A percentile compares a stretch with the other conserved stretches of the same genome.
These are phyloP conservation scores for Pichia exigua DNA, from an alignment of 805 yeast genomes.

Conservation along the genomic window DNA sequence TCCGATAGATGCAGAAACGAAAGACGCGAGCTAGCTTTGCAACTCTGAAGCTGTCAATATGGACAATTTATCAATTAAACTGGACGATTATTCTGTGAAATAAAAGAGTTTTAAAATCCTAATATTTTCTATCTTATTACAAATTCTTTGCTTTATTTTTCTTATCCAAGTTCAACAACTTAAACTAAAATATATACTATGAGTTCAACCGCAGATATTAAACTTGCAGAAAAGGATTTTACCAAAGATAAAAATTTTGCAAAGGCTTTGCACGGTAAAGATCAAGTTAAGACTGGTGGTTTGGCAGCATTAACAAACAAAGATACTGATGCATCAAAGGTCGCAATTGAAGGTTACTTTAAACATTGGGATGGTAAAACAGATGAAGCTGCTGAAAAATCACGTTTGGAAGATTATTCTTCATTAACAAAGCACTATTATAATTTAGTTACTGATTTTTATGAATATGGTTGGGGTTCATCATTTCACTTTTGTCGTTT, in stretches of 20 bases:
- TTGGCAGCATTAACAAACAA: slow-evolving; percentile 70
- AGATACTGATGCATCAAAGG: slow-evolving; percentile 69
- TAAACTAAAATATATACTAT: neutral
- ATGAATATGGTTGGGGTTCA: slow-evolving; percentile 99
- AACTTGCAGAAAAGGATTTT: slow-evolving; percentile 48
- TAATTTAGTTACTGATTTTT: slow-evolving; percentile 94
- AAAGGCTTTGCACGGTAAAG: slow-evolving; percentile 77
- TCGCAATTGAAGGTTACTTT: slow-evolving; percentile 84
- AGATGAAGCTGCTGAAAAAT: slow-evolving; percentile 58
- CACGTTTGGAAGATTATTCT: slow-evolving; percentile 77
- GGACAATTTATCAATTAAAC: neutral
- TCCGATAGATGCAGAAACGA: neutral
- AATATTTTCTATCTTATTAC: neutral
- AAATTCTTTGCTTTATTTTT: neutral
- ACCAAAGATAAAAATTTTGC: slow-evolving; percentile 66
- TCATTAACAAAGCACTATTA: slow-evolving; percentile 91
- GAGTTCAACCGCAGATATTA: slow-evolving; percentile 12
- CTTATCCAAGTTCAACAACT: neutral
- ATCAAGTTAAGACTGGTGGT: slow-evolving; percentile 57
- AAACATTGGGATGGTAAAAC: slow-evolving; percentile 96
- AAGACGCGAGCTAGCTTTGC: neutral
- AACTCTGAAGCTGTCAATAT: neutral
- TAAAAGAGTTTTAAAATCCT: neutral
- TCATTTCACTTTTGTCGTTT: slow-evolving; percentile 96
- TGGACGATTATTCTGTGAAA: neutral